Conservation (phyloP, 2,329 filamentous ascomycete species). For the Venturia effusa region DNA sequence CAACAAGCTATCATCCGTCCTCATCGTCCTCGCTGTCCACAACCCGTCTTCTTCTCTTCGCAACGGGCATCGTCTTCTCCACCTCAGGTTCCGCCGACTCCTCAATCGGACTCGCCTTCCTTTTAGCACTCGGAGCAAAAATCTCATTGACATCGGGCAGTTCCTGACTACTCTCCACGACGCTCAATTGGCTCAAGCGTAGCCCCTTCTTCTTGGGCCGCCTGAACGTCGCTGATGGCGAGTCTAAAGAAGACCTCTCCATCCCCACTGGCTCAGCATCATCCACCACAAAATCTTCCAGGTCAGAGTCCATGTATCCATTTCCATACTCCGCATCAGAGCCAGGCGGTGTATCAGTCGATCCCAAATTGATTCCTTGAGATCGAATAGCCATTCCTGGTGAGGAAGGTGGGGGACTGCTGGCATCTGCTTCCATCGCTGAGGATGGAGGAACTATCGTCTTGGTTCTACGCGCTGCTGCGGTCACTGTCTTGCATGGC, state of each 20-base stretch:
- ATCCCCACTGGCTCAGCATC: constrained; percentile 7
- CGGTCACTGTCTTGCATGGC: background rate
- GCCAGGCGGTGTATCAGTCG: constrained; percentile 4
- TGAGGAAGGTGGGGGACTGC: constrained; percentile 7
- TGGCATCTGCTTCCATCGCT: constrained; percentile 12
- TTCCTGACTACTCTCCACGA: constrained; percentile 10
- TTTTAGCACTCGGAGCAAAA: background rate
- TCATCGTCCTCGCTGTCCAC: constrained; percentile 16
- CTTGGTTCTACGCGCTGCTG: background rate
- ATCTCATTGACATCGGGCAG: constrained; percentile 1
- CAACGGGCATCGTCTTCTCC: background rate
- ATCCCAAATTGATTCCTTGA: constrained; percentile 11
- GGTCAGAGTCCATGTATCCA: constrained; percentile 11
- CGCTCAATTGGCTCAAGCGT: constrained; percentile 6
- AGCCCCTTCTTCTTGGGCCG: background rate
- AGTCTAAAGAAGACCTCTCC: constrained; percentile 3
- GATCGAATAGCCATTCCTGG: constrained; percentile 10
- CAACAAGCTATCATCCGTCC: background rate
- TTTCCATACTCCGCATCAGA: constrained; percentile 1
- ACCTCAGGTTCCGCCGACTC: background rate
- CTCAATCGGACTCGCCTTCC: background rate
- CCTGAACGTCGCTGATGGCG: constrained; percentile 1
- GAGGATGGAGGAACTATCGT: background rate
- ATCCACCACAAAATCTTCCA: constrained; percentile 12
- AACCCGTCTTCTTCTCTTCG: constrained; percentile 4